Evolutionary conservation across 1,284 basidiomycete genomes (phyloP).

Genomic region (Tremellales sp.): DNA sequence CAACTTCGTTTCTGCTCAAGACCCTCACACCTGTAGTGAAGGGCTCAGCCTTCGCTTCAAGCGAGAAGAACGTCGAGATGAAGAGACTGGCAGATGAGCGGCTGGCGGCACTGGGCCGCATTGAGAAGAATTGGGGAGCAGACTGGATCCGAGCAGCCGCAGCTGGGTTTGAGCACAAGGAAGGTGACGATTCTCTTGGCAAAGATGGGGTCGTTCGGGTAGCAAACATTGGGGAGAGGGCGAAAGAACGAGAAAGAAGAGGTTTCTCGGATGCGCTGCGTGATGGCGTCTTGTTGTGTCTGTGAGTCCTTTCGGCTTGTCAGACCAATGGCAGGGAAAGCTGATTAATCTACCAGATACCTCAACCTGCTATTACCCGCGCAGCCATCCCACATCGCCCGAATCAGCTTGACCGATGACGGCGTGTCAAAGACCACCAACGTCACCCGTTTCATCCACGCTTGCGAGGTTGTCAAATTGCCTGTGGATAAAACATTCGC

Average conservation of each 20-base stretch:
- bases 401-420: slow-evolving; percentile 37
- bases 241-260: slow-evolving; percentile 67
- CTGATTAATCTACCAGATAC: slow-evolving; percentile 14
- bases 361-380: slow-evolving; percentile 32
- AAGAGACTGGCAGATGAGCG: slow-evolving; percentile 64
- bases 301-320: slow-evolving; percentile 55
- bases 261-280: slow-evolving; percentile 67
- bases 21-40: slow-evolving; percentile 33
- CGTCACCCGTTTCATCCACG: slow-evolving; percentile 35
- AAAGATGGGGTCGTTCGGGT: slow-evolving; percentile 41
- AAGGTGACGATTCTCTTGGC: slow-evolving; percentile 9
- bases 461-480: slow-evolving; percentile 33
- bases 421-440: slow-evolving; percentile 31
- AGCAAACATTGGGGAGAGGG: slow-evolving; percentile 52
- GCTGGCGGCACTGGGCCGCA: slow-evolving; percentile 57
- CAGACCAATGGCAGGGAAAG: neutral
- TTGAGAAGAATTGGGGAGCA: slow-evolving; percentile 69
- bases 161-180: neutral
- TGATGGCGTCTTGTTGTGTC: slow-evolving; percentile 81
- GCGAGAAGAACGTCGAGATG: slow-evolving; percentile 30
- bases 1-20: slow-evolving; percentile 39
- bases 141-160: slow-evolving; percentile 47
- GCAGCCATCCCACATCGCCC: slow-evolving; percentile 31
- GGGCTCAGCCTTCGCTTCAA: slow-evolving; percentile 20
- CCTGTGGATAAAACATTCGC: slow-evolving; percentile 28